Evolutionary conservation across 2,329 filamentous ascomycete species (phyloP).

Genomic region (Mycogone perniciosa): DNA sequence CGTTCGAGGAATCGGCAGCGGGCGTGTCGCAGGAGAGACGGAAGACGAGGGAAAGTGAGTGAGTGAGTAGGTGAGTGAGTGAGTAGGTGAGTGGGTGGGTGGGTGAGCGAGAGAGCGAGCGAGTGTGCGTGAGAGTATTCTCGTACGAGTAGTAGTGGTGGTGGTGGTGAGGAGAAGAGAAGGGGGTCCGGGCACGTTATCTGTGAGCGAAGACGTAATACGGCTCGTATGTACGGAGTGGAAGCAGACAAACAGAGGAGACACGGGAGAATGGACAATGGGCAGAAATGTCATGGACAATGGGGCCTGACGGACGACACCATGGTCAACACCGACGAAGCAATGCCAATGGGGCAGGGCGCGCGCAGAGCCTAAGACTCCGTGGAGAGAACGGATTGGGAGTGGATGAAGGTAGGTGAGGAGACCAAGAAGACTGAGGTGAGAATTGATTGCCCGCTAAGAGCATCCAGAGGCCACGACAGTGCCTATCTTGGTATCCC

Average conservation of each 20-base stretch:
- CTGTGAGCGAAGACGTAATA: background rate
- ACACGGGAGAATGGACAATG: background rate
- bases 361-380: background rate
- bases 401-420: constrained; percentile 1
- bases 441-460: too few species aligned
- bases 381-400: background rate
- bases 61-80: background rate
- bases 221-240: background rate
- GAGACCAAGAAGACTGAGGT: background rate
- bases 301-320: constrained; percentile 4
- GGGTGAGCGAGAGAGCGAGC: background rate
- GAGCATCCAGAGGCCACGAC: too few species aligned
- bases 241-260: background rate
- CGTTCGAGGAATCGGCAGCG: constrained; percentile 10
- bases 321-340: background rate
- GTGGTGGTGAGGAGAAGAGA: too few species aligned
- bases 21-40: constrained; percentile 6
- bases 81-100: background rate
- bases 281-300: background rate
- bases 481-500: too few species aligned
- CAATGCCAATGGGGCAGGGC: constrained; percentile 1
- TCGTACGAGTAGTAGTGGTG: background rate
- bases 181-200: background rate
- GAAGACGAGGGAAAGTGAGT: background rate
- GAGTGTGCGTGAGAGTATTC: background rate